Base-by-base conservation (phyloP, 2,329 filamentous ascomycete genomes). In the Cladosporium sp. region DNA sequence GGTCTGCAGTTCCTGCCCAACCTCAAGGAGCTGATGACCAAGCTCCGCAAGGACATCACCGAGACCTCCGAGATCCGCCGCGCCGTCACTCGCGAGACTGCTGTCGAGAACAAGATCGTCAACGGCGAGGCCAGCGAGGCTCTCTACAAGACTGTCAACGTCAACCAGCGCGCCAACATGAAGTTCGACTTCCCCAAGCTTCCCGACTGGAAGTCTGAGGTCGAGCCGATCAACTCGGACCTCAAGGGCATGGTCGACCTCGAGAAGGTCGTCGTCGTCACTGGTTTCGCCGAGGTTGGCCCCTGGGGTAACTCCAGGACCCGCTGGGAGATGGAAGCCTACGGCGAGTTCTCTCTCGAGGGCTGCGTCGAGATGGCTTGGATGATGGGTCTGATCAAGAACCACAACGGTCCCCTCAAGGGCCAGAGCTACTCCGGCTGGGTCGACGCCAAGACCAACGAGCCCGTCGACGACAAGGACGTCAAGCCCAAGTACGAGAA, bases 331-430 rank as follows among this genome's bases (percentile, higher is more conserved):
- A 98, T 98, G 92, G 93, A 98, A 72, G 91, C 93, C 1, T 85
- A 91, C 61, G 93, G 93, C 68, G 82, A 95, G 67, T 98, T 98
- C 76, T 97, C 93, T 8, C 82, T 98, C 11, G 95, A 98, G 72
- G 93, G 93, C 31, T 97, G 93, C 66, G 86, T 98, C 56, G 93
- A 98, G 74, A 98, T 98, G 93, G 91, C 93, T 32, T 98, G 93
- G 93, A 89, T 98, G 72, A 98, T 97, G 92, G 93, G 93, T 67
- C 83, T 97, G 55, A 97, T 98, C 77, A 96, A 92, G 80, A 95
- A 98, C 72, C 89, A 95, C 77, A 97, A 97, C 63, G 93, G 93
- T 14, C 85, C 86, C 32, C 83, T 98, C 70, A 98, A 98, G 77
- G 93, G 93, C 69, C 87, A 95, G 76, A 87, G 87, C 59, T 97